Percentiles rank a stretch among this genome's conserved stretches.
phyloP scores from a whole-genome alignment of 2,329 filamentous ascomycete genomes.

The Neurospora sp. region DNA sequence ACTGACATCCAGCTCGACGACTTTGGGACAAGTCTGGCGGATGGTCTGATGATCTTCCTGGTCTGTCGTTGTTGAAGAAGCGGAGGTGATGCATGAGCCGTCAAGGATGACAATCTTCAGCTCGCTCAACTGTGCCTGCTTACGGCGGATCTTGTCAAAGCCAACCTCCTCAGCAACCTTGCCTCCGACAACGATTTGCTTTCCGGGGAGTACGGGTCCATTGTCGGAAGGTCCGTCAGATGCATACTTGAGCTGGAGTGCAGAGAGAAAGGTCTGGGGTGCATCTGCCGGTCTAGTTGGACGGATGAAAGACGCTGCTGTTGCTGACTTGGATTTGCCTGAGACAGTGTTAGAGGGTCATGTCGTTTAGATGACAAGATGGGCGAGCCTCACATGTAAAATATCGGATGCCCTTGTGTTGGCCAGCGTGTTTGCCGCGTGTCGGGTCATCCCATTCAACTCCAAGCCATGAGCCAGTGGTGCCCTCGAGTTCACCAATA shows the following conservation, averaged over 20 bases:
- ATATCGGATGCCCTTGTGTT: slow-evolving; percentile 68
- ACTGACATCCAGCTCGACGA: slow-evolving; percentile 75
- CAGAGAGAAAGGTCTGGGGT: slow-evolving; percentile 66
- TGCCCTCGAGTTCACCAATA: slow-evolving; percentile 65
- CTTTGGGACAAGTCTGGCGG: slow-evolving; percentile 48
- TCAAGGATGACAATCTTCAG: slow-evolving; percentile 77
- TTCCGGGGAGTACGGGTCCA: slow-evolving; percentile 23
- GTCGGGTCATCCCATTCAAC: slow-evolving; percentile 91
- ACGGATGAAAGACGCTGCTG: slow-evolving; percentile 78
- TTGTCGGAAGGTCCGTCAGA: slow-evolving; percentile 36
- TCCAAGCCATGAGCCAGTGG: slow-evolving; percentile 75
- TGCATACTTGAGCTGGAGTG: slow-evolving; percentile 76
- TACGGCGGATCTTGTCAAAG: slow-evolving; percentile 80
- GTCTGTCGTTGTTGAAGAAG: slow-evolving; percentile 20
- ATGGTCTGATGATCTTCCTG: slow-evolving; percentile 28
- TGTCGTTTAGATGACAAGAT: neutral
- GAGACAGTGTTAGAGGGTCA: slow-evolving; percentile 7
- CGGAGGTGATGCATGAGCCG: slow-evolving; percentile 50
- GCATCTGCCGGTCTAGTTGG: slow-evolving; percentile 61
- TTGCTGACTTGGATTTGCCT: slow-evolving; percentile 55
- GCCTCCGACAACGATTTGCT: slow-evolving; percentile 58
- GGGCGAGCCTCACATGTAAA: slow-evolving; percentile 61
- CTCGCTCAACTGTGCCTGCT: slow-evolving; percentile 69
- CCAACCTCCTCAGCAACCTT: slow-evolving; percentile 91
- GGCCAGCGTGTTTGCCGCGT: slow-evolving; percentile 84